Conservation (phyloP, 2,329 filamentous ascomycete species). For the Ceratocystis lukuohia region DNA sequence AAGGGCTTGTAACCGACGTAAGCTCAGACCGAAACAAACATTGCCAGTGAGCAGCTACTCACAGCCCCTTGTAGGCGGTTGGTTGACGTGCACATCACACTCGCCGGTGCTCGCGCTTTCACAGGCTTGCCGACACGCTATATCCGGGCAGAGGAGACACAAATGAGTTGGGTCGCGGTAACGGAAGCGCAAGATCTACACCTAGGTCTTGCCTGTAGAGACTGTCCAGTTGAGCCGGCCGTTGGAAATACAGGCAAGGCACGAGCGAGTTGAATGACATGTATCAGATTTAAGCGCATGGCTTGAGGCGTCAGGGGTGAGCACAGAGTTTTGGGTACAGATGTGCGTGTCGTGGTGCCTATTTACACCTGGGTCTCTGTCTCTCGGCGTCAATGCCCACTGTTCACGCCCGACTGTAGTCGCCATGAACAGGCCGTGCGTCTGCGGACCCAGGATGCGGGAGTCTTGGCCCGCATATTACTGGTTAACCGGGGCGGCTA, state of each 20-base stretch:
- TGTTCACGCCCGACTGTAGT: background rate
- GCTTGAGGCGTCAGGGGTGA: no score
- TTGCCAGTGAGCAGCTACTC: background rate
- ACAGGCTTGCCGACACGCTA: background rate
- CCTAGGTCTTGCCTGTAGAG: no score
- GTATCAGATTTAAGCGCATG: no score
- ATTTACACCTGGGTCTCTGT: background rate
- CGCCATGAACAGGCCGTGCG: background rate
- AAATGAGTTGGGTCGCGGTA: no score
- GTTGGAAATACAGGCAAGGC: no score
- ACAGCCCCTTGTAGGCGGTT: background rate
- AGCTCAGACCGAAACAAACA: background rate
- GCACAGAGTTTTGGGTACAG: background rate
- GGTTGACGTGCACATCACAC: background rate
- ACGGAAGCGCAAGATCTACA: no score
- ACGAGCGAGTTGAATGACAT: no score
- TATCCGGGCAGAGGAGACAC: no score
- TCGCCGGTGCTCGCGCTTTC: background rate
- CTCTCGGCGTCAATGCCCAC: background rate
- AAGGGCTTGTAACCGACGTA: background rate
- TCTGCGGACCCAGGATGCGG: background rate
- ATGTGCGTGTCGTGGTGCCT: background rate
- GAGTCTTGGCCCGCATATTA: background rate
- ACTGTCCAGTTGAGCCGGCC: no score
- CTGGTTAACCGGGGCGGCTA: background rate